Evolutionary conservation across 2,329 filamentous ascomycete species (phyloP).

Genomic region (Cyphellophora attinorum): DNA sequence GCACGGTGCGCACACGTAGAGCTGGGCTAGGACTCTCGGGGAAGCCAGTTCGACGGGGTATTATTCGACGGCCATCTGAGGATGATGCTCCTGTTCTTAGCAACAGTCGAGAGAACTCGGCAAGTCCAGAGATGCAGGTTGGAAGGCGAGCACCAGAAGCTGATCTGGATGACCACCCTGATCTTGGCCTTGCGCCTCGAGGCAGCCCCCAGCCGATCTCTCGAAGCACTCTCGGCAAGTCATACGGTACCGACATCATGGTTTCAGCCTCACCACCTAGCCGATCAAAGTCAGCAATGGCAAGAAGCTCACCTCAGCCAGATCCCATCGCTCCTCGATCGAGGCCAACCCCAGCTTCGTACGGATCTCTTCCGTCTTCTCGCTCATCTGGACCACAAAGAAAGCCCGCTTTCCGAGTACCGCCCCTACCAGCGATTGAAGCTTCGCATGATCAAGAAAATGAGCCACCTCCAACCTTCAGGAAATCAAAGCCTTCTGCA

Average conservation of each 20-base stretch:
- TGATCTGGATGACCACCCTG: constrained; percentile 20
- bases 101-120: constrained; percentile 13
- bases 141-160: constrained; percentile 21
- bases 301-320: constrained; percentile 5
- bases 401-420: constrained; percentile 50
- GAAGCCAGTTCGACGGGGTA: constrained; percentile 67
- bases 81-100: constrained; percentile 42
- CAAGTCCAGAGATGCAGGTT: constrained; percentile 18
- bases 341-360: constrained; percentile 31
- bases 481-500: constrained; percentile 47
- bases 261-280: no score
- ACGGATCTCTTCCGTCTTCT: constrained; percentile 28
- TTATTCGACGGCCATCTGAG: constrained; percentile 51
- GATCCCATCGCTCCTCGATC: constrained; percentile 14
- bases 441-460: constrained; percentile 76
- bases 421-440: constrained; percentile 48
- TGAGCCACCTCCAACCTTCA: constrained; percentile 61
- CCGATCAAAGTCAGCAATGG: constrained; percentile 10
- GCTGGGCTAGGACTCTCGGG: constrained; percentile 69
- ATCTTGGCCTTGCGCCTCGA: constrained; percentile 13
- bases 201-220: constrained; percentile 18
- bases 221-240: constrained; percentile 3
- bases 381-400: constrained; percentile 31
- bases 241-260: no score
- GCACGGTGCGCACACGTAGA: constrained; percentile 68